Evolutionary conservation across 2,329 filamentous ascomycete species (phyloP).

Genomic region (Fusarium pseudocircinatum): DNA sequence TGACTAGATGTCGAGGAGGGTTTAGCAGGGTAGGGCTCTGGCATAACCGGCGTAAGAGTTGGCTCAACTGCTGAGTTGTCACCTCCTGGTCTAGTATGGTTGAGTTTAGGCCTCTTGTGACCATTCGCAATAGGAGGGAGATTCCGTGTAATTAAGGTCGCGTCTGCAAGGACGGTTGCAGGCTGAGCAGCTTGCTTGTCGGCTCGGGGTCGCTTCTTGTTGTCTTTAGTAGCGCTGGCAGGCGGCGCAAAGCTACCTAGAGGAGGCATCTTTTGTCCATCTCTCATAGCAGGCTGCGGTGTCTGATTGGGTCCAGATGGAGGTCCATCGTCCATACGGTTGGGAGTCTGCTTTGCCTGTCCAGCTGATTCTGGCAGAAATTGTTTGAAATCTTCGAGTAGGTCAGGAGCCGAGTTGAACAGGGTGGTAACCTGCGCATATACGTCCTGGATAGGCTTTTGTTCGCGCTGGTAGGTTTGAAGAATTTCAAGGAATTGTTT

Average conservation of each 20-base stretch:
- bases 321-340: constrained; percentile 66
- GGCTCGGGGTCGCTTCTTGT: constrained; percentile 81
- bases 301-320: constrained; percentile 60
- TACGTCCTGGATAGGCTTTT: constrained; percentile 97
- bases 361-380: constrained; percentile 88
- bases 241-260: constrained; percentile 93
- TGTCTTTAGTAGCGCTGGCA: constrained; percentile 84
- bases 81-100: constrained; percentile 70
- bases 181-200: constrained; percentile 64
- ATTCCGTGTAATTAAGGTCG: constrained; percentile 50
- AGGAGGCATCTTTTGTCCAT: constrained; percentile 85
- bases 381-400: constrained; percentile 98
- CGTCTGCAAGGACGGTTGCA: constrained; percentile 56
- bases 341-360: constrained; percentile 60
- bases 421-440: constrained; percentile 96
- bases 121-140: constrained; percentile 48
- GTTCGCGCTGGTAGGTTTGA: constrained; percentile 97
- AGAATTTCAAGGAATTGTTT: constrained; percentile 99
- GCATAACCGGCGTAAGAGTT: constrained; percentile 86
- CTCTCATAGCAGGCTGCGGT: constrained; percentile 62
- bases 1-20: constrained; percentile 77
- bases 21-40: constrained; percentile 84
- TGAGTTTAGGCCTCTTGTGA: constrained; percentile 77
- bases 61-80: constrained; percentile 78
- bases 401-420: constrained; percentile 91